phyloP scores from a whole-genome alignment of 352 stramenopile species.

The Halophytophthora batemanensis region DNA sequence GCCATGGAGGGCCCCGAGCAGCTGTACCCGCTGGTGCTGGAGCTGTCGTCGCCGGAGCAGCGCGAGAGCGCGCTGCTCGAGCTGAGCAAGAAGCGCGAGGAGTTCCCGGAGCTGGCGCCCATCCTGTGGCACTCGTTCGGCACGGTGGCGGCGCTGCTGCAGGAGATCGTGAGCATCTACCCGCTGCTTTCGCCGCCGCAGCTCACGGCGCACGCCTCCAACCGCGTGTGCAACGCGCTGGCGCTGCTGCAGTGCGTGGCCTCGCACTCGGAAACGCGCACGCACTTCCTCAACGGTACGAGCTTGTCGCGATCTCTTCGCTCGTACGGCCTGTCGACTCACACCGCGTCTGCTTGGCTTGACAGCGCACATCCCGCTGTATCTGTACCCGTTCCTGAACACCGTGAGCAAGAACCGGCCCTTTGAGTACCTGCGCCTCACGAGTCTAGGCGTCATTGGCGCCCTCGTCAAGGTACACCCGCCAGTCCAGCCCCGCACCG shows the following conservation, averaged over 20 bases:
- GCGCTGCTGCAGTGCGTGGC: slow-evolving; percentile 98
- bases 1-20: slow-evolving; percentile 60
- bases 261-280: slow-evolving; percentile 95
- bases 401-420: slow-evolving; percentile 97
- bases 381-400: slow-evolving; percentile 99
- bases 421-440: slow-evolving; percentile 99
- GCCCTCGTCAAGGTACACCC: slow-evolving; percentile 97
- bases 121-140: slow-evolving; percentile 98
- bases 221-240: slow-evolving; percentile 98
- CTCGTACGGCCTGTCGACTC: slow-evolving; percentile 1
- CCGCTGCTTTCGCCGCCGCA: slow-evolving; percentile 95
- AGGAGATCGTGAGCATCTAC: slow-evolving; percentile 99
- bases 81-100: slow-evolving; percentile 98
- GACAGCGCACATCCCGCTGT: slow-evolving; percentile 95
- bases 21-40: slow-evolving; percentile 90
- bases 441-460: slow-evolving; percentile 97
- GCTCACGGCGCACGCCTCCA: slow-evolving; percentile 96
- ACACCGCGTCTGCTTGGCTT: neutral
- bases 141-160: slow-evolving; percentile 95
- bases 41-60: slow-evolving; percentile 93
- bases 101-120: slow-evolving; percentile 96
- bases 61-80: slow-evolving; percentile 96
- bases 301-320: slow-evolving; percentile 1
- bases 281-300: slow-evolving; percentile 93
- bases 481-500: no score